Evolutionary conservation across 768 basidiomycete species (phyloP), one percentile per base, ranked within the genome.

Genomic region (Rhizopogon vulgaris): DNA sequence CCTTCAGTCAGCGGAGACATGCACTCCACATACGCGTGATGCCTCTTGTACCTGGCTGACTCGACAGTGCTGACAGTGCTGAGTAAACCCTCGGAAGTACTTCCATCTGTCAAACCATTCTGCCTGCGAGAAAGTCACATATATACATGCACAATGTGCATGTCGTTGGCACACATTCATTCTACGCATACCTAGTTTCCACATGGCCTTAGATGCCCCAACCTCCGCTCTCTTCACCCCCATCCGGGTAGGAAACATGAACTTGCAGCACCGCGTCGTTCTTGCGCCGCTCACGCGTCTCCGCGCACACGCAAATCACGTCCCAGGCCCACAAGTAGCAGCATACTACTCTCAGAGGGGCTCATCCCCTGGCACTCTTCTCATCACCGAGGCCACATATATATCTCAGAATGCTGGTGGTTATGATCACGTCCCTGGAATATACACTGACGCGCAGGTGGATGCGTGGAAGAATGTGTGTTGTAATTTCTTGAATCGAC

Each of bases 371-470:
- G 83, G 83, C 0, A 82, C 78, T 0, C 64, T 85, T 9, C 64
- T 82, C 40, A 73, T 87, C 51, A 65, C 79, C 2, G 83, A 87
- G 63, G 83, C 73, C 0, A 80, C 81, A 1, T 67, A 74, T 48
- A 76, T 87, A 43, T 72, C 77, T 0, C 61, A 65, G 1, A 58
- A 73, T 12, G 80, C 82, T 0, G 79, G 77, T 3, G 83, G 81
- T 1, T 71, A 66, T 38, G 46, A 52, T 1, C 65, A 79, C 49
- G 73, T 77, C 0, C 87, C 86, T 1, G 87, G 86, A 0, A 79
- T 87, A 49, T 87, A 78, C 72, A 79, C 63, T 17, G 62, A 75
- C 3, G 79, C 76, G 22, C 87, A 91, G 56, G 74, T 75, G 28
- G 53, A 59, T 8, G 72, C 57, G 0, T 83, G 82, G 82, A 79